Conservation (phyloP, 768 basidiomycete species). For the Daedalea quercina region DNA sequence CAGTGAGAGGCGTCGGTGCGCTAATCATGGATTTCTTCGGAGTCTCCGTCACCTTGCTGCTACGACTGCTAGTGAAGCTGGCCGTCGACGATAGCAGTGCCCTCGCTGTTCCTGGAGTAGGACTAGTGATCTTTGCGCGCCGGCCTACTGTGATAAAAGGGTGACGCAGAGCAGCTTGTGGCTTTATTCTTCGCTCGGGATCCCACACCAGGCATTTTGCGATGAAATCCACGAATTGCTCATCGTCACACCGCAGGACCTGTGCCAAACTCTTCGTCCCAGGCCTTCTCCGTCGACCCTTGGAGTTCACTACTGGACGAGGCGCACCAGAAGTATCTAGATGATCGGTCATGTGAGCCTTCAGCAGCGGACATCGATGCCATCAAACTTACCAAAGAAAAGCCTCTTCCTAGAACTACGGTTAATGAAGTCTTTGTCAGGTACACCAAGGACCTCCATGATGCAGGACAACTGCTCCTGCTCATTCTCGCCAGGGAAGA, state of each 20-base stretch:
- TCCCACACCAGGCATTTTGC: constrained; percentile 98
- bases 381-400: constrained; percentile 84
- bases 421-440: constrained; percentile 93
- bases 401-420: constrained; percentile 89
- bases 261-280: constrained; percentile 86
- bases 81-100: constrained; percentile 48
- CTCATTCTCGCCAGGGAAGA: constrained; percentile 99
- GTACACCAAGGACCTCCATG: constrained; percentile 96
- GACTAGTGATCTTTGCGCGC: constrained; percentile 39
- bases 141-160: constrained; percentile 75
- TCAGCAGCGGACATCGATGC: too few relatives aligned
- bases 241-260: constrained; percentile 88
- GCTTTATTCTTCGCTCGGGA: constrained; percentile 92
- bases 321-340: constrained; percentile 90
- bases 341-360: background rate
- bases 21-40: constrained; percentile 89
- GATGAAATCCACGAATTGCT: constrained; percentile 95
- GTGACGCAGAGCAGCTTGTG: constrained; percentile 87
- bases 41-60: constrained; percentile 55
- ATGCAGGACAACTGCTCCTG: constrained; percentile 98
- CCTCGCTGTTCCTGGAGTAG: constrained; percentile 41
- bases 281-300: constrained; percentile 87
- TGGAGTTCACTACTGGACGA: constrained; percentile 91
- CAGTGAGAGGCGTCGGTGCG: constrained; percentile 82
- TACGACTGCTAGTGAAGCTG: constrained; percentile 41